phyloP scores from a whole-genome alignment of 2,329 filamentous ascomycete genomes.

The Nemania abortiva region DNA sequence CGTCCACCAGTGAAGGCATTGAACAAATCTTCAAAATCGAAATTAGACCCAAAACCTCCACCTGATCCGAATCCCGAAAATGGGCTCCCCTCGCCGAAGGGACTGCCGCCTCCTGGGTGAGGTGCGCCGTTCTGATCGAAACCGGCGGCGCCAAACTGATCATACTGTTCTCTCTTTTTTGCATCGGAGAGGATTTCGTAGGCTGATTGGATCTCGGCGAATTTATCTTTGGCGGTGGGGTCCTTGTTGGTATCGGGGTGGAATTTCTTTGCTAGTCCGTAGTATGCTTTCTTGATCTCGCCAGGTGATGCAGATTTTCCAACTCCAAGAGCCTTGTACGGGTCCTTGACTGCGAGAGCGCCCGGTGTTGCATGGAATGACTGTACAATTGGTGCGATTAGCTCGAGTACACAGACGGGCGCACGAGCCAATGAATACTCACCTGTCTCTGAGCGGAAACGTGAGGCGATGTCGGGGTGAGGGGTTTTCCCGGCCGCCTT shows the following conservation, averaged over 20 bases:
- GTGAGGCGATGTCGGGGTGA: conserved; percentile 30
- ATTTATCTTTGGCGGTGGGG: conserved; percentile 90
- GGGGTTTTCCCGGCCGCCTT: conserved; percentile 38
- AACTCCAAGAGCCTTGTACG: conserved; percentile 89
- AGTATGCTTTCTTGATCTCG: conserved; percentile 99
- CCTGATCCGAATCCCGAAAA: conserved; percentile 68
- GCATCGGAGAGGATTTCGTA: conserved; percentile 95
- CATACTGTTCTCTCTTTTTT: conserved; percentile 91
- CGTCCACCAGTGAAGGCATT: conserved; percentile 78
- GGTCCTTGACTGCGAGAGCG: conserved; percentile 73
- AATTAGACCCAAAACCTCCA: conserved; percentile 81
- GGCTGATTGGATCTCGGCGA: conserved; percentile 89
- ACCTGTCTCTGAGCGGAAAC: conserved; percentile 41
- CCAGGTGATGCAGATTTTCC: conserved; percentile 80
- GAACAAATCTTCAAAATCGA: conserved; percentile 98
- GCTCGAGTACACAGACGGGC: conserved; percentile 13
- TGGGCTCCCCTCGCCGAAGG: conserved; percentile 71
- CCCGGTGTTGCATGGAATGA: conserved; percentile 71
- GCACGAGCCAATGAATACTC: conserved; percentile 27
- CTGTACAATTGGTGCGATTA: conserved; percentile 50
- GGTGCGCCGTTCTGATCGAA: conserved; percentile 81
- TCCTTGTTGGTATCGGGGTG: conserved; percentile 99
- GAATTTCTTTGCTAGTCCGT: conserved; percentile 95
- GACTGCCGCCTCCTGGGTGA: conserved; percentile 66
- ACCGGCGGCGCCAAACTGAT: conserved; percentile 88